These are phyloP conservation scores for Sanghuangporus sanghuang DNA, from an alignment of 1,284 basidiomycete genomes.

Conservation along the genomic window DNA sequence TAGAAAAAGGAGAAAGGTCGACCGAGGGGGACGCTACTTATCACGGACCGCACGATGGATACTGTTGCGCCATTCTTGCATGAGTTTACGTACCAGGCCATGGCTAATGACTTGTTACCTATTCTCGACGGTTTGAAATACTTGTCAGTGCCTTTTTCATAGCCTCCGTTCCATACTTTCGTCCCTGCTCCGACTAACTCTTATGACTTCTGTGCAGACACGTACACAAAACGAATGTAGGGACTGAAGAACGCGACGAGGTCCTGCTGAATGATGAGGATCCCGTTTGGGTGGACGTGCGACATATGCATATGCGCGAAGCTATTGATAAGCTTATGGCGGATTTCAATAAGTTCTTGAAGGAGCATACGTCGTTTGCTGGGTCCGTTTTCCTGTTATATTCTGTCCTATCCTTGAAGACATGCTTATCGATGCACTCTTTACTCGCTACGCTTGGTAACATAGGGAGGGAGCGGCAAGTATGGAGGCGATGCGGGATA, in stretches of 20 bases:
- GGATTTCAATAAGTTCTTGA: slow-evolving; percentile 91
- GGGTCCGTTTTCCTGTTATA: slow-evolving; percentile 42
- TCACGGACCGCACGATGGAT: slow-evolving; percentile 97
- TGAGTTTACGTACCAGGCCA: slow-evolving; percentile 99
- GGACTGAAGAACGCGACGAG: slow-evolving; percentile 76
- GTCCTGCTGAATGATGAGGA: slow-evolving; percentile 84
- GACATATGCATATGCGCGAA: slow-evolving; percentile 98
- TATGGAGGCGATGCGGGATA: slow-evolving; percentile 98
- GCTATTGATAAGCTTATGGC: slow-evolving; percentile 94
- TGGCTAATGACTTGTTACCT: slow-evolving; percentile 91
- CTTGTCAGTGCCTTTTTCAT: slow-evolving; percentile 49
- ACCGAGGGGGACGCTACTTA: slow-evolving; percentile 80
- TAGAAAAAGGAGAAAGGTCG: slow-evolving; percentile 69
- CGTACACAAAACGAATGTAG: slow-evolving; percentile 75
- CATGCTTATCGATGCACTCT: not conserved
- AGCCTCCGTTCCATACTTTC: not conserved
- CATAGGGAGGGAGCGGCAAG: slow-evolving; percentile 75
- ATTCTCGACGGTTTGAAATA: slow-evolving; percentile 87
- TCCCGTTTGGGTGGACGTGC: slow-evolving; percentile 85
- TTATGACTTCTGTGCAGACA: slow-evolving; percentile 59
- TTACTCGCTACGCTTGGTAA: slow-evolving; percentile 10
- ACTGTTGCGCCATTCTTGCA: slow-evolving; percentile 87
- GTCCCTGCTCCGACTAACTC: not conserved
- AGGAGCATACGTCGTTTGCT: slow-evolving; percentile 90
- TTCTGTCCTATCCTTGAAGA: not conserved